Evolutionary conservation across 176 grass and related monocot species (phyloP).

Genomic region (Zea luxurians): DNA sequence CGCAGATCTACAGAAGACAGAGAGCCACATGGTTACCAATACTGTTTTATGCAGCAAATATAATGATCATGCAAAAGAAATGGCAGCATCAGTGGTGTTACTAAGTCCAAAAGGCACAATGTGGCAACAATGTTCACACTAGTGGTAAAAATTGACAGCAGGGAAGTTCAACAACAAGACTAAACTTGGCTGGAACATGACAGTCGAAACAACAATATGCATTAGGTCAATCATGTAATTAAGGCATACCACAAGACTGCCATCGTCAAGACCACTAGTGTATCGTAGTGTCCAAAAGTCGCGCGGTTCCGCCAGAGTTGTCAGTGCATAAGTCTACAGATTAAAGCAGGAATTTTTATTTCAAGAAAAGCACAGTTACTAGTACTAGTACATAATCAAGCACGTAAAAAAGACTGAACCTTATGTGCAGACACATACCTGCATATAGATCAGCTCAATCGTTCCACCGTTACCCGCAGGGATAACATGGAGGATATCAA

Average conservation of each 20-base stretch:
- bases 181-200: background rate
- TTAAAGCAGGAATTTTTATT: conserved; percentile 17
- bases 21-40: conserved; percentile 2
- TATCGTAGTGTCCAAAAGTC: conserved; percentile 98
- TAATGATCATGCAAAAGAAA: background rate
- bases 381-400: background rate
- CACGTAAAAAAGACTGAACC: background rate
- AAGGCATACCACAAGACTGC: conserved; percentile 93
- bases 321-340: conserved; percentile 80
- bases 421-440: conserved; percentile 50
- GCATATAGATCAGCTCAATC: conserved; percentile 98
- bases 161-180: conserved; percentile 30
- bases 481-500: conserved; percentile 79
- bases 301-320: conserved; percentile 70
- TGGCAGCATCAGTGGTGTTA: background rate
- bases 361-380: background rate
- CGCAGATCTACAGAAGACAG: conserved; percentile 73
- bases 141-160: background rate
- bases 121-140: background rate
- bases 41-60: background rate
- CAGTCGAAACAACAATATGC: conserved; percentile 16
- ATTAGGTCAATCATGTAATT: background rate
- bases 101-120: background rate
- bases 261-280: conserved; percentile 90
- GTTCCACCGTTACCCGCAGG: conserved; percentile 94